phyloP scores from a whole-genome alignment of 805 yeast species.

The Danielia reshetovae region DNA sequence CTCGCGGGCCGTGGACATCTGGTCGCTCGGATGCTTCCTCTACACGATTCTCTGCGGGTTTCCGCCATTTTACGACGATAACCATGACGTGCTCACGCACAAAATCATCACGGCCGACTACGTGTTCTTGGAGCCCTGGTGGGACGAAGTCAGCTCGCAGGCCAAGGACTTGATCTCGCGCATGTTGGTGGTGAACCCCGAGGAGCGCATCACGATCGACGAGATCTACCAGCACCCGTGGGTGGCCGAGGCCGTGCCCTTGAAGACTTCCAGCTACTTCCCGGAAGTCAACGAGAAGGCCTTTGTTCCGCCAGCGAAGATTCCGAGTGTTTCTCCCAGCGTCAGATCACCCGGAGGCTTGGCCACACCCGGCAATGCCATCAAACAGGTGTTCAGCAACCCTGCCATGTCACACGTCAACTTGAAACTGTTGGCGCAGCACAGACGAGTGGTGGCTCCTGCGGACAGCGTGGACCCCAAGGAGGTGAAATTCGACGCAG shows the following conservation, averaged over 20 bases:
- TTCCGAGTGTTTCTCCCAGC: conserved; percentile 3
- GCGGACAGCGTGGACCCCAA: conserved; percentile 8
- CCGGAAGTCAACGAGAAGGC: conserved; percentile 4
- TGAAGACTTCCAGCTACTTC: conserved; percentile 13
- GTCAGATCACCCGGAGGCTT: conserved; percentile 10
- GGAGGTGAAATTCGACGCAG: conserved; percentile 20
- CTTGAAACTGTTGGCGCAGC: conserved; percentile 14
- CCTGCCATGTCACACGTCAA: conserved; percentile 35
- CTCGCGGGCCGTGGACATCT: conserved; percentile 94
- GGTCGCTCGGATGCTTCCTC: conserved; percentile 97
- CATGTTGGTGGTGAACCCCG: conserved; percentile 69
- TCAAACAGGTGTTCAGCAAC: conserved; percentile 39
- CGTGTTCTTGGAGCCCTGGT: conserved; percentile 78
- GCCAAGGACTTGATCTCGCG: conserved; percentile 70
- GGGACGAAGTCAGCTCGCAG: conserved; percentile 72
- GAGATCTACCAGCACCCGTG: conserved; percentile 75
- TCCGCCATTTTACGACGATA: conserved; percentile 93
- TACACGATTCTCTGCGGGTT: conserved; percentile 94
- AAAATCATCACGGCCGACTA: conserved; percentile 79
- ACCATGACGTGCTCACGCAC: conserved; percentile 67
- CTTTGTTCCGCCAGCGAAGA: background rate
- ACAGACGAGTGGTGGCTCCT: conserved; percentile 9
- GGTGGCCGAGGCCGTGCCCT: conserved; percentile 36
- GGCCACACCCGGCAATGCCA: conserved; percentile 23
- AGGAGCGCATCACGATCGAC: conserved; percentile 63